Evolutionary conservation across 805 yeast genomes (phyloP), one percentile per base, ranked within the genome.

Genomic region (Wickerhamiella domercqiae): DNA sequence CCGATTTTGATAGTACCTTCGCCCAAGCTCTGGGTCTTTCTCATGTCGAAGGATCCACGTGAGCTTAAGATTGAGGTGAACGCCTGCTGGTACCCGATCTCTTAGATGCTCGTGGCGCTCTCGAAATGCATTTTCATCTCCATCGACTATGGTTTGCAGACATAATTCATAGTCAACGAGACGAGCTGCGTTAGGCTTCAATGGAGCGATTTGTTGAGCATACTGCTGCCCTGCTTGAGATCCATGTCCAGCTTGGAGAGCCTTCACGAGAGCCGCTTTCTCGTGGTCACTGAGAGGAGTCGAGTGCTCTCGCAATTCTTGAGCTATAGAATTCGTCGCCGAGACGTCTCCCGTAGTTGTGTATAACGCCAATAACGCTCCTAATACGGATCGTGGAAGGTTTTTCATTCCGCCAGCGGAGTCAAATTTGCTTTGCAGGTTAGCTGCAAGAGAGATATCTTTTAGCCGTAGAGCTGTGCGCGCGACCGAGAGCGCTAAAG

Each of bases 201-300:
- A 21, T 28, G 7, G 28, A 21, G 28, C 14, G 24, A n/a, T 26
- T 26, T 5, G 28, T 21, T 16, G 17, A 39, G 2, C 44, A 43
- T 16, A n/a, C 25, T 2, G 21, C 35, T n/a, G n/a, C n/a, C n/a
- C n/a, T n/a, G n/a, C n/a, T n/a, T n/a, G n/a, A n/a, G n/a, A n/a
- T 2, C 39, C 14, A 21, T 35, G 33, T 2, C n/a, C 19, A 3
- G 16, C 21, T 2, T 44, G 42, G 4, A 36, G n/a, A 5, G 22
- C 28, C 28, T 44, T 41, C 11, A 40, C 42, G 9, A 44, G 18
- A 2, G 41, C 38, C 32, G 42, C n/a, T 26, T 39, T 14, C 29
- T 47, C 48, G 14, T 40, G 39, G 7, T 39, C 33, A n/a, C 38
- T 22, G 47, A 67, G 43, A 73, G 75, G 2, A 2, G 34, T 16